Conservation (phyloP, 495 filamentous ascomycete genomes). For the Hypoxylon fuscum region DNA sequence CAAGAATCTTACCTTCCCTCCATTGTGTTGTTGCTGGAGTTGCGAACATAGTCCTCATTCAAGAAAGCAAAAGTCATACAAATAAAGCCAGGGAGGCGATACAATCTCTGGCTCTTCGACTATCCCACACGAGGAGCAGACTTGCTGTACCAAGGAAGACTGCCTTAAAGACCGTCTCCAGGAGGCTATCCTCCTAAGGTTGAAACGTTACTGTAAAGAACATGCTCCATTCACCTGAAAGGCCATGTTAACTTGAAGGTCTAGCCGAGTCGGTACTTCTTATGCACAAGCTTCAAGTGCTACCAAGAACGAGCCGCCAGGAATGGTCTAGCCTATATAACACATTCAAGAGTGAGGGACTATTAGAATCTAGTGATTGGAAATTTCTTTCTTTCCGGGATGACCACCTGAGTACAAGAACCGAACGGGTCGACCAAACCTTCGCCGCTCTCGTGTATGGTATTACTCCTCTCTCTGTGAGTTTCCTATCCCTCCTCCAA, state of each 20-base stretch:
- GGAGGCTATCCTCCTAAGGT: background rate
- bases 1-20: background rate
- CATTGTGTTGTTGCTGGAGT: background rate
- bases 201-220: conserved; percentile 5
- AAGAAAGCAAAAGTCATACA: too few species aligned
- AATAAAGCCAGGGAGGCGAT: too few species aligned
- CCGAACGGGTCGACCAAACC: conserved; percentile 1
- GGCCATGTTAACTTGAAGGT: background rate
- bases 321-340: conserved; percentile 7
- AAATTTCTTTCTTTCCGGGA: conserved; percentile 10
- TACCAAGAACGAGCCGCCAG: conserved; percentile 1
- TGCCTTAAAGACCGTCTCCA: background rate
- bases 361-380: background rate
- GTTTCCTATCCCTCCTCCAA: background rate
- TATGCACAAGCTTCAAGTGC: conserved; percentile 7
- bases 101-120: too few species aligned
- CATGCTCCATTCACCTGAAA: background rate
- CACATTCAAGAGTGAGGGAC: background rate
- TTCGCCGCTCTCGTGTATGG: conserved; percentile 15
- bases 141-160: too few species aligned
- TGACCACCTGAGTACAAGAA: conserved; percentile 6
- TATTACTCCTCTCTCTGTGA: conserved; percentile 7
- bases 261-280: conserved; percentile 12
- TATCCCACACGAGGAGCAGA: too few species aligned
- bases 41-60: too few species aligned